Evolutionary conservation across 2,329 filamentous ascomycete genomes (phyloP), one percentile per base, ranked within the genome.

Genomic region (Sporothrix inflata): DNA sequence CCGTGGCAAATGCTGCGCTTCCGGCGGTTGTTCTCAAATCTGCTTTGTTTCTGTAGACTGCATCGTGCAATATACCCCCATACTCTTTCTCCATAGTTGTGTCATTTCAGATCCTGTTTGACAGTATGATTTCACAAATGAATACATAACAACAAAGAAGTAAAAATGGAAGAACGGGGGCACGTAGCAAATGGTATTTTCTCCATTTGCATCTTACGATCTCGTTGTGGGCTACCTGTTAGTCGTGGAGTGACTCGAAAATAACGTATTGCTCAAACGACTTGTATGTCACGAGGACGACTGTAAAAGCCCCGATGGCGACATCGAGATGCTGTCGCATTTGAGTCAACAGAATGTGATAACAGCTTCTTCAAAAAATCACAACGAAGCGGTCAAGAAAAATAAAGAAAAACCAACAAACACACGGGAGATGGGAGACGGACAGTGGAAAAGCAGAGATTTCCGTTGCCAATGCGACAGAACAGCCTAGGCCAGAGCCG

Each of bases 11-110:
- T 47, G 8, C 24, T 69, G 67, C 67, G 67, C 67, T 69, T 69
- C 67, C 12, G 67, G 67, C 67, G 67, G 67, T 45, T 69, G 67
- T 40, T 42, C 49, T 30, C 34, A 27, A 45, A n/a, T 66, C 60
- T n/a, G 3, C 60, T 63, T 34, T 14, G n/a, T 24, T 21, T 30
- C 40, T 66, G n/a, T 16, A 2, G 34, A 38, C 45, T 4, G 24
- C 8, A 2, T 51, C 27, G 38, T 19, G 24, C 8, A 11, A 24
- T 53, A 38, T 34, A 16, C 27, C 27, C 47, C 19, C 65, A 68
- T 16, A 21, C 27, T 49, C 12, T 30, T 3, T 66, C 40, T 49
- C 63, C 63, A 49, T 21, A 49, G 16, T 49, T 66, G 19, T 66
- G 63, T 34, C 63, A 66, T 49, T 49, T 5, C 3, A n/a, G 11